A percentile compares a stretch with the other conserved stretches of the same genome.
These are phyloP conservation scores for Papiliotrema flavescens DNA, from an alignment of 1,284 basidiomycete species.

Conservation along the genomic window DNA sequence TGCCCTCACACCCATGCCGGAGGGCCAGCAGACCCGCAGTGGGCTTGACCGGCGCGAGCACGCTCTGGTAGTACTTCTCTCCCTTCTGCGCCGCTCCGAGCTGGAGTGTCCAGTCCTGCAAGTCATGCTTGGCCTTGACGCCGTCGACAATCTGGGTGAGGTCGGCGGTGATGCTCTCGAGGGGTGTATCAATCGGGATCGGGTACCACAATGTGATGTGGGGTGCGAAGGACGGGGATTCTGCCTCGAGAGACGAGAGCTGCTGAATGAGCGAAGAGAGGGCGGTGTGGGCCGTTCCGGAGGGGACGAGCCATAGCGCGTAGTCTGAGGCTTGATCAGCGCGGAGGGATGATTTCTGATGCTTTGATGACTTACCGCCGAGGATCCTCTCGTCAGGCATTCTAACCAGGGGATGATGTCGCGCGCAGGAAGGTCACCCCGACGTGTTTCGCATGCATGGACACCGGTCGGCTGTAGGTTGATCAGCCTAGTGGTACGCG, in stretches of 20 bases:
- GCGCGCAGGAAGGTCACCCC: not conserved
- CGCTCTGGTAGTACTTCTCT: constrained; percentile 34
- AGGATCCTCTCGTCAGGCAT: not conserved
- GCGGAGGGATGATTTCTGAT: not conserved
- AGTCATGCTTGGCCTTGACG: not conserved
- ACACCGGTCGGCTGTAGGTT: no score
- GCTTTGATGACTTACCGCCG: not conserved
- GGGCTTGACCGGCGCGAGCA: constrained; percentile 29
- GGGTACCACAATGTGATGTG: constrained; percentile 36
- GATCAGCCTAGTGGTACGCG: no score
- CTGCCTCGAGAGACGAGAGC: constrained; percentile 11
- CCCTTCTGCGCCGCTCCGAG: constrained; percentile 25
- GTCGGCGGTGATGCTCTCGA: constrained; percentile 6
- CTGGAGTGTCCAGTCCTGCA: not conserved
- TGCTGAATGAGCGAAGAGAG: constrained; percentile 10
- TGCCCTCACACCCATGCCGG: constrained; percentile 11
- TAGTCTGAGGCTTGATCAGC: not conserved
- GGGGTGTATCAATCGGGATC: constrained; percentile 8
- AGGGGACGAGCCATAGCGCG: constrained; percentile 1
- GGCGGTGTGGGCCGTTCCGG: not conserved
- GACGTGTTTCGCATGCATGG: no score
- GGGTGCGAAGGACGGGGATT: constrained; percentile 26
- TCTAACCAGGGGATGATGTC: not conserved
- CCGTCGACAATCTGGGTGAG: not conserved
- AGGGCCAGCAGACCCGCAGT: constrained; percentile 14